These are phyloP conservation scores for Leptographium galeiforme DNA, from an alignment of 2,329 filamentous ascomycete species.

Conservation along the genomic window DNA sequence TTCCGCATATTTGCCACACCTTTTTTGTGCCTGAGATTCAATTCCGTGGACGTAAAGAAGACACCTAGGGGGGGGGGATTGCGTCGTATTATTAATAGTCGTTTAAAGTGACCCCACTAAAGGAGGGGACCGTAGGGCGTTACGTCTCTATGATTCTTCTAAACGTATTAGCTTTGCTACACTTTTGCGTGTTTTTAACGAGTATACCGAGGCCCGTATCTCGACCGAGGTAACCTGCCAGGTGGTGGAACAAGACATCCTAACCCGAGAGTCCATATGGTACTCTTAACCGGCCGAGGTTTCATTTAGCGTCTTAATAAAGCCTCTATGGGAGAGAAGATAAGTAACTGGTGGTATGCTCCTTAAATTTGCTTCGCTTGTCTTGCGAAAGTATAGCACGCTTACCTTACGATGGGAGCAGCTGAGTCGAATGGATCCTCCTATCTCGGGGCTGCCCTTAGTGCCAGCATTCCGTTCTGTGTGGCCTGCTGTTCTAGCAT, in stretches of 20 bases:
- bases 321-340: not conserved
- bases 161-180: not conserved
- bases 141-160: not conserved
- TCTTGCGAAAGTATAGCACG: too few species aligned
- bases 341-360: not conserved
- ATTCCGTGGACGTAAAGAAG: not conserved
- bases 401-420: not conserved
- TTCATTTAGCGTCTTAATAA: too few species aligned
- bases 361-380: too few species aligned
- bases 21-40: not conserved
- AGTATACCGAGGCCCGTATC: not conserved
- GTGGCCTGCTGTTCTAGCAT: constrained; percentile 87
- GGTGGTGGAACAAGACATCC: not conserved
- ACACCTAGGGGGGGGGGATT: not conserved
- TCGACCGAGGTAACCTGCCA: not conserved
- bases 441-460: constrained; percentile 66
- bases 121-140: not conserved
- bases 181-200: not conserved
- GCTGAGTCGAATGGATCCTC: constrained; percentile 24
- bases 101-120: not conserved
- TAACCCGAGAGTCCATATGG: not conserved
- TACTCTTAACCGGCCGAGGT: not conserved
- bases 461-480: constrained; percentile 72
- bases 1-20: not conserved
- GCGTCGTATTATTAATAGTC: not conserved